phyloP scores from a whole-genome alignment of 1,284 basidiomycete species.

The Boletus semigastroideus region DNA sequence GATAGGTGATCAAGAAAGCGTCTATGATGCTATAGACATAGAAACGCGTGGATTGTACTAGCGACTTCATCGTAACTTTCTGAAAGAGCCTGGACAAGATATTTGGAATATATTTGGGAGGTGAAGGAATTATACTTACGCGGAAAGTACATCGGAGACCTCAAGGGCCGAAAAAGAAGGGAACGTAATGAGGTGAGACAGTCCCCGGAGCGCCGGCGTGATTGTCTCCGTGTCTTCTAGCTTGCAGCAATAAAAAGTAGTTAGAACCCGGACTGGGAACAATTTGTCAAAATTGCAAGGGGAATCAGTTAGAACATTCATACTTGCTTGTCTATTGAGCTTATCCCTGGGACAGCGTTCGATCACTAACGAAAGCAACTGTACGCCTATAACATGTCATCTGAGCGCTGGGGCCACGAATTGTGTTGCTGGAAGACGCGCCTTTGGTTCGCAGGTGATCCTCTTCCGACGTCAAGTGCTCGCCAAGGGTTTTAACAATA shows the following conservation, averaged over 20 bases:
- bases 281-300: conserved; percentile 6
- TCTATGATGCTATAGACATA: conserved; percentile 85
- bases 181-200: conserved; percentile 66
- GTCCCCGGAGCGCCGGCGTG: conserved; percentile 73
- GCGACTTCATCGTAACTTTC: conserved; percentile 78
- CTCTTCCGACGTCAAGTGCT: conserved; percentile 86
- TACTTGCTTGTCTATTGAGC: conserved; percentile 83
- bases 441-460: conserved; percentile 80
- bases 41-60: conserved; percentile 83
- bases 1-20: conserved; percentile 70
- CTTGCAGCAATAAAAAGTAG: conserved; percentile 83
- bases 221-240: conserved; percentile 83
- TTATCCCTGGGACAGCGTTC: conserved; percentile 57
- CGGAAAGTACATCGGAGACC: conserved; percentile 62
- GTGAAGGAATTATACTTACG: conserved; percentile 47
- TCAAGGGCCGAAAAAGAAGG: conserved; percentile 73
- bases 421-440: conserved; percentile 22
- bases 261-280: conserved; percentile 72
- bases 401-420: conserved; percentile 5
- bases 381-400: conserved; percentile 61
- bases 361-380: conserved; percentile 69
- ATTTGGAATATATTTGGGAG: not conserved
- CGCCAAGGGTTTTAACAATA: conserved; percentile 85
- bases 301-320: conserved; percentile 23
- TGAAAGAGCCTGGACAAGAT: conserved; percentile 60